These are phyloP conservation scores for Chamaenerion angustifolium DNA, from an alignment of 345 rosid genomes.

Conservation along the genomic window DNA sequence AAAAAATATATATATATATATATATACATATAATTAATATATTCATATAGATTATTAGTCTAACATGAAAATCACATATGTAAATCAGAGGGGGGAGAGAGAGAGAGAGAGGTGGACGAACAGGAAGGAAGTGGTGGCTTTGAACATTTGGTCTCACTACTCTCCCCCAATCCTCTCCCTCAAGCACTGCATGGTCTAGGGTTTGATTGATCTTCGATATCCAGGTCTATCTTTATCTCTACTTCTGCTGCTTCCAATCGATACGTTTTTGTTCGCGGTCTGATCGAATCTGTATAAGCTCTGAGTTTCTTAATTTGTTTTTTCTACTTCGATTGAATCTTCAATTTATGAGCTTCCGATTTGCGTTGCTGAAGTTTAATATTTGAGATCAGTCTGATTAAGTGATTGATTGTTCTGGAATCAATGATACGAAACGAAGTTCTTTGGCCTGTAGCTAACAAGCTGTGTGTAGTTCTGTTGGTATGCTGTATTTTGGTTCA, in stretches of 20 bases:
- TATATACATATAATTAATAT: background rate
- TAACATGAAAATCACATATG: slow-evolving; percentile 10
- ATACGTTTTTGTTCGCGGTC: background rate
- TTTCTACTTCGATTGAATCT: background rate
- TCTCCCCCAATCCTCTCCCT: slow-evolving; percentile 1
- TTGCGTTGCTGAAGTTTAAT: too few relatives aligned
- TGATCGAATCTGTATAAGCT: background rate
- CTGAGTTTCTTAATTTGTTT: background rate
- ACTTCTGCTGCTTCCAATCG: background rate
- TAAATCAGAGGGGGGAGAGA: background rate
- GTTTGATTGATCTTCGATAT: slow-evolving; percentile 1
- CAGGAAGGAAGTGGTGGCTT: slow-evolving; percentile 1
- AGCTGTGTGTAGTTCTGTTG: too few relatives aligned
- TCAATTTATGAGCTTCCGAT: too few relatives aligned
- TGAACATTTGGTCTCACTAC: slow-evolving; percentile 4
- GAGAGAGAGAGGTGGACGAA: background rate
- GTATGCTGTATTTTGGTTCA: too few relatives aligned
- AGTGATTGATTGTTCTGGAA: too few relatives aligned
- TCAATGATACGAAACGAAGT: too few relatives aligned
- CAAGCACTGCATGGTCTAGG: background rate
- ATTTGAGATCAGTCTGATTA: too few relatives aligned
- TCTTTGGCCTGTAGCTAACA: too few relatives aligned
- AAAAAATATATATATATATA: background rate
- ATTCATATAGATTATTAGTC: background rate
- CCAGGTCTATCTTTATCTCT: slow-evolving; percentile 6